A percentile compares a stretch with the other conserved stretches of the same genome.
Conservation (phyloP, 2,329 filamentous ascomycete genomes). For the Tolypocladium tropicale region DNA sequence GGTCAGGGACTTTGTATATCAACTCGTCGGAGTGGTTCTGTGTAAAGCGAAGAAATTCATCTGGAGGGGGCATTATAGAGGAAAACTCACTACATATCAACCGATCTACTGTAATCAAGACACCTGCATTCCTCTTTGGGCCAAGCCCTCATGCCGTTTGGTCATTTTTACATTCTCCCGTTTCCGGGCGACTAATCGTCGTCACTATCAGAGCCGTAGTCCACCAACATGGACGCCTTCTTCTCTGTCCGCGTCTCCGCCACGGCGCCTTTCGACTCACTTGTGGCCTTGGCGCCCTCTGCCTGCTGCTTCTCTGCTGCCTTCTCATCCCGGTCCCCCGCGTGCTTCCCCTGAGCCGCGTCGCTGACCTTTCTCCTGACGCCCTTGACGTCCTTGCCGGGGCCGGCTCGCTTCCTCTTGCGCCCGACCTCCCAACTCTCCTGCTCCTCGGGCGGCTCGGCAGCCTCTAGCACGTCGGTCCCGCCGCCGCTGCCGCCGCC, state of each 20-base stretch:
- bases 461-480: constrained; percentile 11
- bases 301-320: neutral
- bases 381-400: constrained; percentile 25
- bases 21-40: neutral
- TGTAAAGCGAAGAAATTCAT: neutral
- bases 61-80: constrained; percentile 1
- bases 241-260: constrained; percentile 7
- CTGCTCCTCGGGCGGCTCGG: constrained; percentile 12
- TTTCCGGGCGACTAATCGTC: constrained; percentile 23
- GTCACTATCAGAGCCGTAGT: constrained; percentile 41
- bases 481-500: constrained; percentile 5
- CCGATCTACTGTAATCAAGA: constrained; percentile 2
- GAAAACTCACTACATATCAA: constrained; percentile 2
- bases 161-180: neutral
- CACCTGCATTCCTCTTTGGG: neutral
- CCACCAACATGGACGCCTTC: constrained; percentile 33
- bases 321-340: constrained; percentile 1
- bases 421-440: constrained; percentile 23
- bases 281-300: neutral
- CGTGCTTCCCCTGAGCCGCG: constrained; percentile 1
- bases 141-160: too few species aligned
- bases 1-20: neutral
- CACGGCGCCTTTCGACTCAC: neutral
- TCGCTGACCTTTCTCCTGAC: constrained; percentile 12
- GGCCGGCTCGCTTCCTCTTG: constrained; percentile 26